Conservation (phyloP, 768 basidiomycete genomes). For the Mrakia gelida region DNA sequence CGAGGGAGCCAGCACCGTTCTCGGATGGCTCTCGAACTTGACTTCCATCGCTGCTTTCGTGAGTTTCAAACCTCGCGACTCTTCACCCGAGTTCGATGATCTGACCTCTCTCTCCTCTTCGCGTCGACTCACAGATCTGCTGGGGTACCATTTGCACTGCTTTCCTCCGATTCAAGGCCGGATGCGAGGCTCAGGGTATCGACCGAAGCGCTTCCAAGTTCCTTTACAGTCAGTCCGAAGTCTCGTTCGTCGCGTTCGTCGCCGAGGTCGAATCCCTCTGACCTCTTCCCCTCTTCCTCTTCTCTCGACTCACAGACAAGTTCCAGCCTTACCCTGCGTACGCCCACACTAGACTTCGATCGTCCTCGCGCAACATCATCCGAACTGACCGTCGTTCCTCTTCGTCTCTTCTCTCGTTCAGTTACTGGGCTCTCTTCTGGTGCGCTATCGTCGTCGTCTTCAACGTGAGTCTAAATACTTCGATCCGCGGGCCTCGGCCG, state of each 20-base stretch:
- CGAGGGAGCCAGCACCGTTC: conserved; percentile 54
- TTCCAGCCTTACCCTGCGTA: conserved; percentile 33
- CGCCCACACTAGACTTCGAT: too few relatives aligned
- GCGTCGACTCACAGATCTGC: background rate
- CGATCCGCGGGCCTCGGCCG: background rate
- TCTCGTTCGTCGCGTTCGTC: background rate
- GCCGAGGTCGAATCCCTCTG: too few relatives aligned
- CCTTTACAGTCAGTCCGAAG: conserved; percentile 12
- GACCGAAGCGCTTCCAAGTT: conserved; percentile 18
- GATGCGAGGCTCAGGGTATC: conserved; percentile 25
- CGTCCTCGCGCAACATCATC: too few relatives aligned
- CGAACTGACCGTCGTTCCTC: too few relatives aligned
- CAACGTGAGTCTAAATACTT: conserved; percentile 31
- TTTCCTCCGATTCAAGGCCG: conserved; percentile 25
- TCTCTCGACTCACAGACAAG: background rate
- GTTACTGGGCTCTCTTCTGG: conserved; percentile 37
- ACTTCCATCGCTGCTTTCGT: conserved; percentile 52
- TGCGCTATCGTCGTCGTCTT: conserved; percentile 35
- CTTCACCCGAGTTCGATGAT: too few relatives aligned
- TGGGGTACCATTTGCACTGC: conserved; percentile 22
- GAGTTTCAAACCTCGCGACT: too few relatives aligned
- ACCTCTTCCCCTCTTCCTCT: too few relatives aligned
- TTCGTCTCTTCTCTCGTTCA: too few relatives aligned
- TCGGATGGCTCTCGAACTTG: conserved; percentile 48
- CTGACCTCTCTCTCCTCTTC: too few relatives aligned